Conservation (phyloP, 108 stramenopile species). For the Skeletonema marinoi region DNA sequence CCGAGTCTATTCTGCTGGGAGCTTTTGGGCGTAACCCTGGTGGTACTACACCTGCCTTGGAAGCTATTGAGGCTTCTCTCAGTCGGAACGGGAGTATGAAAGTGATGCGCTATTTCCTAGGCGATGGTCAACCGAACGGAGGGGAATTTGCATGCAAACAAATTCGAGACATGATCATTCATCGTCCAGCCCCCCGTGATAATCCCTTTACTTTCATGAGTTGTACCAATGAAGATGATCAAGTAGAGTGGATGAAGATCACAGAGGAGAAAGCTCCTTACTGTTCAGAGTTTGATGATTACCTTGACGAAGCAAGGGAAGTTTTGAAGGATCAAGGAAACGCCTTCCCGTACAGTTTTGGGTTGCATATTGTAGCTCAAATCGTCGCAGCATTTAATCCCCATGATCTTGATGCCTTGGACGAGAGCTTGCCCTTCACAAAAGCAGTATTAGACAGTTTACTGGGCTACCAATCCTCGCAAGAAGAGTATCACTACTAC, state of each 20-base stretch:
- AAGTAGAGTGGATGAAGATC: slow-evolving; percentile 67
- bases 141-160: slow-evolving; percentile 44
- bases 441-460: slow-evolving; percentile 51
- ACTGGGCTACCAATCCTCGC: slow-evolving; percentile 40
- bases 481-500: slow-evolving; percentile 45
- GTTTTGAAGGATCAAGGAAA: slow-evolving; percentile 54
- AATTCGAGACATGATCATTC: slow-evolving; percentile 37
- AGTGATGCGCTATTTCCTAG: slow-evolving; percentile 58
- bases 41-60: slow-evolving; percentile 53
- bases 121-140: slow-evolving; percentile 61
- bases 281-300: slow-evolving; percentile 55
- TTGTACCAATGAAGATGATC: slow-evolving; percentile 54
- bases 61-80: slow-evolving; percentile 54
- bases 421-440: slow-evolving; percentile 57
- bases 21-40: slow-evolving; percentile 34
- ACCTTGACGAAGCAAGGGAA: slow-evolving; percentile 40
- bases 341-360: slow-evolving; percentile 53
- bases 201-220: slow-evolving; percentile 63
- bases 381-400: slow-evolving; percentile 56
- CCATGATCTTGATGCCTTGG: slow-evolving; percentile 62
- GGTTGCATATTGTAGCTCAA: slow-evolving; percentile 41
- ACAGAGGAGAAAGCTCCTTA: slow-evolving; percentile 54
- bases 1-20: slow-evolving; percentile 39
- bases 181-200: slow-evolving; percentile 41
- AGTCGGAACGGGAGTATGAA: slow-evolving; percentile 21